phyloP scores from a whole-genome alignment of 768 basidiomycete species.

The Gymnopilus dilepis region DNA sequence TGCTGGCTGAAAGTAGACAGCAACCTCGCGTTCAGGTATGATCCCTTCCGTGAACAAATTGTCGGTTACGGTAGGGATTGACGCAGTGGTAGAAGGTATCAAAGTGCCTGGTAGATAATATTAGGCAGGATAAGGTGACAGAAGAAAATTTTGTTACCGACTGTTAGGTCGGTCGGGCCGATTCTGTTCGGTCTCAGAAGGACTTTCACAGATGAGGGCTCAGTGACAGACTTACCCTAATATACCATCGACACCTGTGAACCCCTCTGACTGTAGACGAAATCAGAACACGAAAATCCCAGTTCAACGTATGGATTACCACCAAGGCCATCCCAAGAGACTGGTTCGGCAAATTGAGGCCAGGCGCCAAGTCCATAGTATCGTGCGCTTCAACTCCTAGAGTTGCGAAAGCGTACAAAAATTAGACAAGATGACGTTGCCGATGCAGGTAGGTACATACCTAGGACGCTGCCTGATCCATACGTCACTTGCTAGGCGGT shows the following conservation, averaged over 20 bases:
- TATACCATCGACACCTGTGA: conserved; percentile 52
- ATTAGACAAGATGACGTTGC: background rate
- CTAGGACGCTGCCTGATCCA: conserved; percentile 62
- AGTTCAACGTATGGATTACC: background rate
- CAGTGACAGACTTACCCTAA: conserved; percentile 11
- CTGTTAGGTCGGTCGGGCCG: conserved; percentile 20
- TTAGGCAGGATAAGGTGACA: background rate
- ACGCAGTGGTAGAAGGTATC: conserved; percentile 21
- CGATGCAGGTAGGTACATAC: conserved; percentile 31
- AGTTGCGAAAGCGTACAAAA: background rate
- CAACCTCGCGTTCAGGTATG: conserved; percentile 45
- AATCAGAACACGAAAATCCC: background rate
- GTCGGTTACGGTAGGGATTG: conserved; percentile 61
- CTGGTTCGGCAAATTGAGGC: conserved; percentile 54
- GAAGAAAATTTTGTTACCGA: background rate
- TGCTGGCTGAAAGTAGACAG: conserved; percentile 56
- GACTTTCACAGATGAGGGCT: background rate
- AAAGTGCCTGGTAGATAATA: conserved; percentile 1
- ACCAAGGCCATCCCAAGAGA: conserved; percentile 64
- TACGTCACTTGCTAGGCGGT: conserved; percentile 51
- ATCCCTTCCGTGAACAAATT: conserved; percentile 48
- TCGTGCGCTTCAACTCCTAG: conserved; percentile 37
- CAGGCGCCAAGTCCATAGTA: conserved; percentile 51
- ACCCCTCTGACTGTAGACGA: conserved; percentile 36
- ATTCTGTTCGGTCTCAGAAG: conserved; percentile 2